phyloP scores from a whole-genome alignment of 2,329 filamentous ascomycete genomes.

The Exophiala sideris region DNA sequence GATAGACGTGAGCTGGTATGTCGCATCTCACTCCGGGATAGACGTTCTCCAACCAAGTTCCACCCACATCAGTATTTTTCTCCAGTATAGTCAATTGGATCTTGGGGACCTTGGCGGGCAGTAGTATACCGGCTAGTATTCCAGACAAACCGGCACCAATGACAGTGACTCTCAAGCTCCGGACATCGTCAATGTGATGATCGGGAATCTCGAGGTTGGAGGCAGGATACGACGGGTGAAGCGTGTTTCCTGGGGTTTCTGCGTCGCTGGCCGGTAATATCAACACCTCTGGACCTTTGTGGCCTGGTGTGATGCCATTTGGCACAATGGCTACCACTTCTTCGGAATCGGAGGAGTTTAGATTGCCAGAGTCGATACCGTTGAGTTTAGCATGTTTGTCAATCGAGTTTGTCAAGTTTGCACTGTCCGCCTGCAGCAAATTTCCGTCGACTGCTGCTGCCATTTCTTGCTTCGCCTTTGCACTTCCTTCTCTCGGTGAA shows the following conservation, averaged over 20 bases:
- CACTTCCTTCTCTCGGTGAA: too few relatives aligned
- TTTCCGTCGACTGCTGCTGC: not conserved
- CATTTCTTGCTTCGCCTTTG: not conserved
- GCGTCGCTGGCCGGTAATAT: not conserved
- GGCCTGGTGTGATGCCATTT: not conserved
- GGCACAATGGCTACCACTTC: not conserved
- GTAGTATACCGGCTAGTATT: constrained; percentile 37
- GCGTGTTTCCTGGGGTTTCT: constrained; percentile 1
- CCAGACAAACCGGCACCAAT: constrained; percentile 42
- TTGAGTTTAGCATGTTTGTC: not conserved
- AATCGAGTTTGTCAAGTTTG: not conserved
- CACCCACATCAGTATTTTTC: constrained; percentile 28
- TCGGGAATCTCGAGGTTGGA: constrained; percentile 28
- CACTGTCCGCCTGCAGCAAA: not conserved
- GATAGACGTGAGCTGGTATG: constrained; percentile 27
- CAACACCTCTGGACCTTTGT: not conserved
- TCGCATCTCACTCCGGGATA: constrained; percentile 32
- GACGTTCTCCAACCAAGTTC: constrained; percentile 34
- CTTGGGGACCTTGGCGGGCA: constrained; percentile 38
- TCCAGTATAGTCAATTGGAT: constrained; percentile 22
- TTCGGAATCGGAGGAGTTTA: not conserved
- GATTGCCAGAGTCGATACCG: not conserved
- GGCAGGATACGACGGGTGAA: constrained; percentile 5
- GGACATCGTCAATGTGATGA: constrained; percentile 34
- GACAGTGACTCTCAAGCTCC: constrained; percentile 35